A percentile compares a stretch with the other conserved stretches of the same genome.
These are phyloP conservation scores for Beta macrorhiza DNA, from an alignment of 179 eudicot species.

Conservation along the genomic window DNA sequence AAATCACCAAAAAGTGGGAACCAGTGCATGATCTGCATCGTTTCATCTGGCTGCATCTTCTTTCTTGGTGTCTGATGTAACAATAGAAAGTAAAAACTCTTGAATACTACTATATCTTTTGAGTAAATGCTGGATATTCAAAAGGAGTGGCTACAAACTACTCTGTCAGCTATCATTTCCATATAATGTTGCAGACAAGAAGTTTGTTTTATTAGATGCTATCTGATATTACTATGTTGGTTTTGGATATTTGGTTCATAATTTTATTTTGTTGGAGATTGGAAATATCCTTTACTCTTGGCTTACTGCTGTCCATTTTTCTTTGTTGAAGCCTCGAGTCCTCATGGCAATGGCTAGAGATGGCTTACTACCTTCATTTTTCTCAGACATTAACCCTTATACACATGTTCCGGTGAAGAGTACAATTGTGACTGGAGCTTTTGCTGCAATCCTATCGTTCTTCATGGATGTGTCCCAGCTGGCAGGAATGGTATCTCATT, in stretches of 20 bases:
- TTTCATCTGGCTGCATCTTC: constrained; percentile 10
- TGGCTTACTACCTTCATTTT: constrained; percentile 87
- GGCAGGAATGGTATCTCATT: constrained; percentile 82
- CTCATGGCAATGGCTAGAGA: constrained; percentile 99
- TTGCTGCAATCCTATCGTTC: constrained; percentile 76
- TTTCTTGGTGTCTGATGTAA: constrained; percentile 6
- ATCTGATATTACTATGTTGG: background rate
- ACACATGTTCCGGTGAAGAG: constrained; percentile 92
- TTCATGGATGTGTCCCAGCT: constrained; percentile 87
- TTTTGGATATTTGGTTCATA: background rate
- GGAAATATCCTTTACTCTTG: constrained; percentile 3
- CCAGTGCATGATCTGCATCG: background rate
- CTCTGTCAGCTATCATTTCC: background rate
- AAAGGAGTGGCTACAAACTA: background rate
- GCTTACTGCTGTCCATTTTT: background rate
- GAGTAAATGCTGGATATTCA: background rate
- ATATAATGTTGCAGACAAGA: background rate
- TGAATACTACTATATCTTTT: background rate
- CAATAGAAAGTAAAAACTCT: background rate
- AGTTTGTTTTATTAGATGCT: constrained; percentile 7
- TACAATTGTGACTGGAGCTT: constrained; percentile 65
- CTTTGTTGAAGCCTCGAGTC: constrained; percentile 70
- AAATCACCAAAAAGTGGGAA: background rate
- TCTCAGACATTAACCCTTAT: constrained; percentile 67
- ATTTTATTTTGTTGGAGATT: background rate